Evolutionary conservation across 176 grass and related monocot genomes (phyloP).

Genomic region (Carex parvula): DNA sequence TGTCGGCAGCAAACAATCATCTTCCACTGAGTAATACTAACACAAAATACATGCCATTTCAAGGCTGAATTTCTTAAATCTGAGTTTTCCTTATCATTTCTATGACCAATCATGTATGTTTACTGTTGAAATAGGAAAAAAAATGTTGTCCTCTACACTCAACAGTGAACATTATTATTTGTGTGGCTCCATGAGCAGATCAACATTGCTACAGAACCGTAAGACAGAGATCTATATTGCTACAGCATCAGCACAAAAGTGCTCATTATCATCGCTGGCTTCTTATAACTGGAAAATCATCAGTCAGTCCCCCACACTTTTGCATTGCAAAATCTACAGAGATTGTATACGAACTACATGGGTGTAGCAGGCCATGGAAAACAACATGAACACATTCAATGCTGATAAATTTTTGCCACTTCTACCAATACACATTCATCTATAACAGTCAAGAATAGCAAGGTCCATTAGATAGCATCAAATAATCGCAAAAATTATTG

Average conservation of each 20-base stretch:
- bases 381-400: not conserved
- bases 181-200: not conserved
- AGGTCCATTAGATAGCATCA: not conserved
- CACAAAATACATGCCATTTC: conserved; percentile 1
- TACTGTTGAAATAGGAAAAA: conserved; percentile 6
- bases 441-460: not conserved
- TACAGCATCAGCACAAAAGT: not conserved
- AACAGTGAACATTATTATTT: conserved; percentile 8
- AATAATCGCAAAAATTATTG: no score
- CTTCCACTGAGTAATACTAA: not conserved
- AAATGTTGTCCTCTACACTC: not conserved
- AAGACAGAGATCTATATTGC: conserved; percentile 1
- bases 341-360: not conserved
- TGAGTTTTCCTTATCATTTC: not conserved
- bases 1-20: conserved; percentile 11
- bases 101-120: not conserved
- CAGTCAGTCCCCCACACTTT: not conserved
- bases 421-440: not conserved
- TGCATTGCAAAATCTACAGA: not conserved
- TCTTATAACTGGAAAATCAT: not conserved
- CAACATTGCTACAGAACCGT: not conserved
- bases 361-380: not conserved
- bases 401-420: not conserved
- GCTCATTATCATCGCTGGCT: not conserved
- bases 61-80: not conserved